A percentile compares a stretch with the other conserved stretches of the same genome.
These are phyloP conservation scores for Symbiodinium pilosum DNA, from an alignment of 73 alveolate species.

Conservation along the genomic window DNA sequence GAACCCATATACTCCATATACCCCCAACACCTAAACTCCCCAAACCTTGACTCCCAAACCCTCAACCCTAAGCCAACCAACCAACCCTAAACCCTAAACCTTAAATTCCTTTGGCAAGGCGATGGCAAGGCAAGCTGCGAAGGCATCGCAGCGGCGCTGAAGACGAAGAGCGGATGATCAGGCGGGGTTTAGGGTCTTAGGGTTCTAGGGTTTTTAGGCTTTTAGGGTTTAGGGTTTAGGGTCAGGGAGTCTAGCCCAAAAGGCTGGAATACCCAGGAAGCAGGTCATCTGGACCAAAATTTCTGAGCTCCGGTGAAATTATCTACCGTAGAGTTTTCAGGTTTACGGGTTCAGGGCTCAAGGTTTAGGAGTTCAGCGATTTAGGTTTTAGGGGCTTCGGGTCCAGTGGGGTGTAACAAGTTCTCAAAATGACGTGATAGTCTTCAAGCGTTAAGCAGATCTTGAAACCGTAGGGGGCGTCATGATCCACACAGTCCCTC, in stretches of 20 bases:
- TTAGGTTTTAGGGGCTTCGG: no score
- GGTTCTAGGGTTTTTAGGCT: background rate
- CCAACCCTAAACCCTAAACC: background rate
- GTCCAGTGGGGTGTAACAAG: no score
- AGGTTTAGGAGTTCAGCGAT: no score
- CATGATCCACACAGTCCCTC: no score
- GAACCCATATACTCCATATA: background rate
- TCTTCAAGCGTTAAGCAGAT: no score
- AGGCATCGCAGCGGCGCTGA: slow-evolving; percentile 90
- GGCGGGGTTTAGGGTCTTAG: background rate
- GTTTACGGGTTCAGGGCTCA: no score
- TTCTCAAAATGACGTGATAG: no score
- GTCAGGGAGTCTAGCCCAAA: background rate
- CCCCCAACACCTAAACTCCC: background rate
- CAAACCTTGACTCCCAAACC: background rate
- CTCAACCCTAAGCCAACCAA: background rate
- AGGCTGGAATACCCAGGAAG: no score
- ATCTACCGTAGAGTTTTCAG: no score
- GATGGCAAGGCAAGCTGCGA: slow-evolving; percentile 90
- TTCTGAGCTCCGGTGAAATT: no score
- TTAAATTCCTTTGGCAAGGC: background rate
- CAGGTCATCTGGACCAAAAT: no score
- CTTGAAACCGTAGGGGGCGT: no score
- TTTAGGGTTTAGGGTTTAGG: background rate
- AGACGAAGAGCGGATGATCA: slow-evolving; percentile 7